Conservation (phyloP, 805 yeast species). For the Hanseniaspora occidentalis region DNA sequence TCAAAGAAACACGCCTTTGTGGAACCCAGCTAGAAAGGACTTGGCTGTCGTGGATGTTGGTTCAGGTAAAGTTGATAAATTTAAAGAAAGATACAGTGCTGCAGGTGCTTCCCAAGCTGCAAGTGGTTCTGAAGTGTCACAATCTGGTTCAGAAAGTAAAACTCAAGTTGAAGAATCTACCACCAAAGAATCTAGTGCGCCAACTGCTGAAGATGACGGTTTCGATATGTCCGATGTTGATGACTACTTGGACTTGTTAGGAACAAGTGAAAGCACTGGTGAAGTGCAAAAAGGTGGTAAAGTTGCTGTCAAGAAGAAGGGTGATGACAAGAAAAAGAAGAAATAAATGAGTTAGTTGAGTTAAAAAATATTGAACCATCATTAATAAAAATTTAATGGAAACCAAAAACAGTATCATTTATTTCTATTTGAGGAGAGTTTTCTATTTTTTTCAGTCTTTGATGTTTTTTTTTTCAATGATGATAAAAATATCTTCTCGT, state of each 20-base stretch:
- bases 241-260: conserved; percentile 21
- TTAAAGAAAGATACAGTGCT: conserved; percentile 44
- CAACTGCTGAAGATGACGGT: conserved; percentile 6
- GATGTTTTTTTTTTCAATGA: too few relatives aligned
- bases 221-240: conserved; percentile 17
- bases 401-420: too few relatives aligned
- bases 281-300: conserved; percentile 23
- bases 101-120: not conserved
- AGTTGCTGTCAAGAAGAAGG: conserved; percentile 19
- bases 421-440: too few relatives aligned
- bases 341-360: not conserved
- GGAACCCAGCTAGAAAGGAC: conserved; percentile 84
- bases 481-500: too few relatives aligned
- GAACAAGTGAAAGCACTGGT: conserved; percentile 15
- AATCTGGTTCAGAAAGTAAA: not conserved
- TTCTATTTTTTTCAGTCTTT: too few relatives aligned
- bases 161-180: not conserved
- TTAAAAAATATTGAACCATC: too few relatives aligned
- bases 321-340: conserved; percentile 2
- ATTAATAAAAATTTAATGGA: too few relatives aligned
- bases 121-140: not conserved
- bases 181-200: not conserved
- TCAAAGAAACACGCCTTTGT: conserved; percentile 72
- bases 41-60: conserved; percentile 63
- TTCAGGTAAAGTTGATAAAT: conserved; percentile 69